phyloP scores from a whole-genome alignment of 1,284 basidiomycete species.

The Xerocomus amazonicus region DNA sequence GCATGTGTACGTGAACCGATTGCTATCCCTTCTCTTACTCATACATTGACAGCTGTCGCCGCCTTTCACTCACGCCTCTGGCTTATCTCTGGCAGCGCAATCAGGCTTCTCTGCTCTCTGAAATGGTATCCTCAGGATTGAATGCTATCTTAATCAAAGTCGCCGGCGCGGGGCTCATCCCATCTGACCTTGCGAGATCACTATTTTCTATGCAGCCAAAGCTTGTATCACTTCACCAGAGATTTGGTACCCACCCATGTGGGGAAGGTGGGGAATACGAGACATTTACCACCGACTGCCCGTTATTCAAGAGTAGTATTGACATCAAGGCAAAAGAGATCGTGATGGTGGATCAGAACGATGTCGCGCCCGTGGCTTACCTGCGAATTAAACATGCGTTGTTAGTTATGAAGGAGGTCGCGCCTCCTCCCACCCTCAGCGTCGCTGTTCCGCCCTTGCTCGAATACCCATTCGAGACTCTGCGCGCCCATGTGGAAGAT shows the following conservation, averaged over 20 bases:
- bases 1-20: slow-evolving; percentile 70
- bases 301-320: slow-evolving; percentile 82
- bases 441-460: slow-evolving; percentile 50
- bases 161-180: slow-evolving; percentile 87
- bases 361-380: slow-evolving; percentile 85
- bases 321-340: slow-evolving; percentile 66
- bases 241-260: slow-evolving; percentile 92
- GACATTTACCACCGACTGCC: slow-evolving; percentile 87
- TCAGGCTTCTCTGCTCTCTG: slow-evolving; percentile 78
- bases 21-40: slow-evolving; percentile 2
- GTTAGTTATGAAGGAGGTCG: slow-evolving; percentile 17
- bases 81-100: slow-evolving; percentile 94
- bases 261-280: slow-evolving; percentile 99
- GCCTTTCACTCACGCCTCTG: slow-evolving; percentile 79
- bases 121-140: slow-evolving; percentile 84
- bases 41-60: slow-evolving; percentile 56
- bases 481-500: slow-evolving; percentile 12
- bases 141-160: slow-evolving; percentile 92
- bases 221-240: slow-evolving; percentile 71
- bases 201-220: slow-evolving; percentile 75
- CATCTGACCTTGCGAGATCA: slow-evolving; percentile 76
- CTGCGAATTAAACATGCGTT: slow-evolving; percentile 69
- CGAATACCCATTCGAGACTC: slow-evolving; percentile 38
- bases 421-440: slow-evolving; percentile 3
- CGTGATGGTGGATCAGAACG: slow-evolving; percentile 71